Evolutionary conservation across 192 early-diverging fungal species (phyloP).

Genomic region (Spizellomyces sp.): DNA sequence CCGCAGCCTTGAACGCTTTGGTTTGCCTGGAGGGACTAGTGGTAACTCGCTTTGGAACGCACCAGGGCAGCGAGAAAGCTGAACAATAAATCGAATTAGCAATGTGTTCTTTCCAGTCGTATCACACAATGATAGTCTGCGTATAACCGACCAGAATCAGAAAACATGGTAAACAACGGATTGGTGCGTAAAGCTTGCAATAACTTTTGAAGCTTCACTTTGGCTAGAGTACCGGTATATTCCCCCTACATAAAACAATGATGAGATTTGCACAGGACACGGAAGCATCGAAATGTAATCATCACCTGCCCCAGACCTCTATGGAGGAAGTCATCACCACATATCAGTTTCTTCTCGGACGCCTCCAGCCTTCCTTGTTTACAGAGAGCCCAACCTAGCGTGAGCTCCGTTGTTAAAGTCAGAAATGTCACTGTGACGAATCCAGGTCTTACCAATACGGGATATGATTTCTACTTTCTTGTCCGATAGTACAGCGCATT

Average conservation of each 20-base stretch:
- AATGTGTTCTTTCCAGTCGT: background rate
- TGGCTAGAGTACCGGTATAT: slow-evolving; percentile 29
- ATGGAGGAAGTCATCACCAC: slow-evolving; percentile 25
- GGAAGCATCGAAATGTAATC: background rate
- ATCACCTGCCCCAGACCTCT: slow-evolving; percentile 35
- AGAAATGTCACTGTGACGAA: slow-evolving; percentile 10
- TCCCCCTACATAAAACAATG: slow-evolving; percentile 28
- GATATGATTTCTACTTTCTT: slow-evolving; percentile 46
- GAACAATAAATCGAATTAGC: background rate
- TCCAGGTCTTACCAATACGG: slow-evolving; percentile 35
- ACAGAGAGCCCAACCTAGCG: slow-evolving; percentile 33
- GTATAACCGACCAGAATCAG: slow-evolving; percentile 49
- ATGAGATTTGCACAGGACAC: background rate
- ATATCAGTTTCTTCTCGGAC: slow-evolving; percentile 36
- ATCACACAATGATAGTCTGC: slow-evolving; percentile 1
- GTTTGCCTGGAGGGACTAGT: slow-evolving; percentile 1
- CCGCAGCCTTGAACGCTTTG: slow-evolving; percentile 15
- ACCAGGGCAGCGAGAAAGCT: slow-evolving; percentile 50
- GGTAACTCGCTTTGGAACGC: slow-evolving; percentile 17
- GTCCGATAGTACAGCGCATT: slow-evolving; percentile 48
- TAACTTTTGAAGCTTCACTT: slow-evolving; percentile 33
- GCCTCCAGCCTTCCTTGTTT: slow-evolving; percentile 40
- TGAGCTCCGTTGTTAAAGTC: background rate
- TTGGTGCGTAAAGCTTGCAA: slow-evolving; percentile 23
- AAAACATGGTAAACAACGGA: slow-evolving; percentile 44